Base-by-base conservation (phyloP, 441 rosid genomes). In the Omphalea diandra region DNA sequence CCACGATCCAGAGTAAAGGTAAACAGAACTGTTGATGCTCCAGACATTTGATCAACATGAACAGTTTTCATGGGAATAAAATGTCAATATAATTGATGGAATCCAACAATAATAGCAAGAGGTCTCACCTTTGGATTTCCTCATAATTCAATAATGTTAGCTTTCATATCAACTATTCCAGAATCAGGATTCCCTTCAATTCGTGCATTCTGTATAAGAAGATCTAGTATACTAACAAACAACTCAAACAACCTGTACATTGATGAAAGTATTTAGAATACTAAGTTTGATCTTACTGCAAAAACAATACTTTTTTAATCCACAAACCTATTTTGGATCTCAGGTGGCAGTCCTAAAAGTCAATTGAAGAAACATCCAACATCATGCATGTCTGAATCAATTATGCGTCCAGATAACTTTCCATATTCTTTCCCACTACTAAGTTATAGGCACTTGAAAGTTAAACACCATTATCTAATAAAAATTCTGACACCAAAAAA, bases 381-480 rank as follows among this genome's bases (percentile, higher is more conserved):
- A 73, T 95, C 99, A 70, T 95, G 99, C 97, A 95, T 95, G 73
- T 95, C 98, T 26, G 99, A 93, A 85, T 95, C 99, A 83, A 93
- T 83, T 73, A 95, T 95, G 68, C 99, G 98, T 61, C 98, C 99
- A 20, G 94, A 83, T 33, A 87, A 77, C 78, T 89, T 95, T 24
- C 91, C 99, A 71, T 82, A 89, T 49, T 90, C 99, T 92, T 89
- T 95, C 22, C 91, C 99, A 73, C 82, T 89, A 56, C 92, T 95
- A 73, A n/a, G 32, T 69, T 22, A 65, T 49, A 81, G 18, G 57
- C 64, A 55, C 26, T 36, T 41, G 9, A 22, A 31, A 26, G 27
- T 65, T 65, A 38, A 64, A 50, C n/a, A 64, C 12, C 5, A 33
- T 31, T 26, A 57, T 35, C 54, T n/a, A 61, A 60, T 73, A 66